Evolutionary conservation across 2,329 filamentous ascomycete genomes (phyloP), one percentile per base, ranked within the genome.

Genomic region (Dryadomyces sulphureus): DNA sequence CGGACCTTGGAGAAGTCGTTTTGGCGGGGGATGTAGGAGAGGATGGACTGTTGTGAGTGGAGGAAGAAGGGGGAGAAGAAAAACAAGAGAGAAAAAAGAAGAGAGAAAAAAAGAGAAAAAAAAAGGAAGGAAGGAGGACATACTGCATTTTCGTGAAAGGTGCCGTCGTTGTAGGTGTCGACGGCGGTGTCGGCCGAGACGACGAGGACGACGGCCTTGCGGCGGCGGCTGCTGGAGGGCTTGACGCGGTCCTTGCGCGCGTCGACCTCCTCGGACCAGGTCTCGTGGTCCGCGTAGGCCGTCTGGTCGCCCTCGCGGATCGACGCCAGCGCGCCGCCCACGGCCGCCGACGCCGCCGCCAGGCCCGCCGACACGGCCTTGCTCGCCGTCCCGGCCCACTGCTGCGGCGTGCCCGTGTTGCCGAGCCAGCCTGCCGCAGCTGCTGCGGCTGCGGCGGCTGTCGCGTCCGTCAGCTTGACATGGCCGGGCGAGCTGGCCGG

Each of bases 261-360:
- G 55, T 85, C 81, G 20, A 82, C 85, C 65, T 95, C 89, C 61
- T 95, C 88, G 14, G 83, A 88, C 90, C 90, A 95, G 45, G 86
- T 79, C 59, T 86, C 84, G 63, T 92, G 86, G 61, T 95, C 90
- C 52, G 79, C 80, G 60, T 83, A 92, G 44, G 82, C 82, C 50
- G 77, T 75, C 58, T 78, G 80, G 58, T 89, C 84, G 58, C 93
- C 88, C 60, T 94, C 85, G 46, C 84, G 75, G 53, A 93, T 92
- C 16, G 84, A 81, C 45, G 81, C 81, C 53, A 95, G 68, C 22
- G 87, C 88, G 50, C 82, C 87, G 38, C 87, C 87, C 50, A 94
- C 77, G 41, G 76, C 85, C 17, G 84, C 84, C 14, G 88, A 84
- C 0, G 87, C 87, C 9, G 87, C 88, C 22, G 86, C 82, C 52